Evolutionary conservation across 495 filamentous ascomycete species (phyloP).

Genomic region (Aspergillus egyptiacus): DNA sequence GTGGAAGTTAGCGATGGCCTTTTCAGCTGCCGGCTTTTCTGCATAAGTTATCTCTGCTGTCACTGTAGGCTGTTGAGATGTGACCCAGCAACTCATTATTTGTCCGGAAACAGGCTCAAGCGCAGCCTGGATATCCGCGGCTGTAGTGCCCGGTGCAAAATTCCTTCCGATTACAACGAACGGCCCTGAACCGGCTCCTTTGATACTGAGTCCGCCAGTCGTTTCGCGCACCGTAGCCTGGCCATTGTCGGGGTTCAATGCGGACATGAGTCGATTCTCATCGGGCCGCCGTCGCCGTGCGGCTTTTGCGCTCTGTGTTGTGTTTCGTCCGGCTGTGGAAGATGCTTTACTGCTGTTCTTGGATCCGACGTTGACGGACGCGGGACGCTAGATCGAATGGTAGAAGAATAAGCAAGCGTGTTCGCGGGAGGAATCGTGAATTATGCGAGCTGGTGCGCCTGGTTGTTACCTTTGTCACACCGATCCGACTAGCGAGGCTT

Average conservation of each 20-base stretch:
- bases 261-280: constrained; percentile 32
- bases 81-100: constrained; percentile 64
- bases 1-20: constrained; percentile 76
- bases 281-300: constrained; percentile 34
- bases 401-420: background rate
- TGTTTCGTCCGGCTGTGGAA: constrained; percentile 17
- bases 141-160: constrained; percentile 88
- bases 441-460: background rate
- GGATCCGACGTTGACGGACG: constrained; percentile 34
- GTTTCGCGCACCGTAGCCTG: constrained; percentile 26
- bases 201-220: constrained; percentile 61
- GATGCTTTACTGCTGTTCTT: constrained; percentile 25
- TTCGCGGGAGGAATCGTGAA: background rate
- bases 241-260: constrained; percentile 25
- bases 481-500: constrained; percentile 69
- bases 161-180: constrained; percentile 82
- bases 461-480: constrained; percentile 58
- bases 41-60: constrained; percentile 82
- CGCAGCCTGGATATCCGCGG: constrained; percentile 86
- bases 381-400: constrained; percentile 32
- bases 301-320: constrained; percentile 23
- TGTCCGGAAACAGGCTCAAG: constrained; percentile 66
- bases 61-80: constrained; percentile 66
- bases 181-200: constrained; percentile 66
- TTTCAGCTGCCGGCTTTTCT: constrained; percentile 70